A percentile compares a stretch with the other conserved stretches of the same genome.
These are phyloP conservation scores for Boletus rufocinnamomeus DNA, from an alignment of 768 basidiomycete species.

Conservation along the genomic window DNA sequence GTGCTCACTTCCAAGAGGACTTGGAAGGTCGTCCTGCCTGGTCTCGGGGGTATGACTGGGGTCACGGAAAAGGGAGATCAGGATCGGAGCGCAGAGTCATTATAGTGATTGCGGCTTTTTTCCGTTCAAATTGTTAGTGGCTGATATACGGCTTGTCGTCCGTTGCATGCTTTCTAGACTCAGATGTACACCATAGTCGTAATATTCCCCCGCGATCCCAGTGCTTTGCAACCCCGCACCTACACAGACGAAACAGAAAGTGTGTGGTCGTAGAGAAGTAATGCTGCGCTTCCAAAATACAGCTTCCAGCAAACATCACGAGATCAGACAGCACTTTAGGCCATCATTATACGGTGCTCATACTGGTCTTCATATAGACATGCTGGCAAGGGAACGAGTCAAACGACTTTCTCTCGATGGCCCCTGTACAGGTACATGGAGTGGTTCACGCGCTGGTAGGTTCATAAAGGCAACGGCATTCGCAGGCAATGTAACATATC, in stretches of 20 bases:
- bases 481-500: not conserved
- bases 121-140: not conserved
- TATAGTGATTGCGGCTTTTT: not conserved
- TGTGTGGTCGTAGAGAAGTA: not conserved
- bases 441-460: too few species aligned
- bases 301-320: not conserved
- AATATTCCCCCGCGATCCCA: not conserved
- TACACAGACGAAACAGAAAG: not conserved
- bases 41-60: slow-evolving; percentile 44
- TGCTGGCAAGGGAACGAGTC: not conserved
- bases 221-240: not conserved
- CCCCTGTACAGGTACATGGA: not conserved
- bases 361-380: not conserved
- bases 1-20: slow-evolving; percentile 58
- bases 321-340: not conserved
- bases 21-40: slow-evolving; percentile 71
- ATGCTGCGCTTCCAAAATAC: not conserved
- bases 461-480: not conserved
- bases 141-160: not conserved
- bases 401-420: not conserved
- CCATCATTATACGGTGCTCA: not conserved
- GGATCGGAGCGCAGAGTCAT: slow-evolving; percentile 1
- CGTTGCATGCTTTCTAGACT: slow-evolving; percentile 9
- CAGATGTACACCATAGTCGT: slow-evolving; percentile 4
- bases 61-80: slow-evolving; percentile 33